Conservation (phyloP, 768 basidiomycete species). For the Suillus spraguei region DNA sequence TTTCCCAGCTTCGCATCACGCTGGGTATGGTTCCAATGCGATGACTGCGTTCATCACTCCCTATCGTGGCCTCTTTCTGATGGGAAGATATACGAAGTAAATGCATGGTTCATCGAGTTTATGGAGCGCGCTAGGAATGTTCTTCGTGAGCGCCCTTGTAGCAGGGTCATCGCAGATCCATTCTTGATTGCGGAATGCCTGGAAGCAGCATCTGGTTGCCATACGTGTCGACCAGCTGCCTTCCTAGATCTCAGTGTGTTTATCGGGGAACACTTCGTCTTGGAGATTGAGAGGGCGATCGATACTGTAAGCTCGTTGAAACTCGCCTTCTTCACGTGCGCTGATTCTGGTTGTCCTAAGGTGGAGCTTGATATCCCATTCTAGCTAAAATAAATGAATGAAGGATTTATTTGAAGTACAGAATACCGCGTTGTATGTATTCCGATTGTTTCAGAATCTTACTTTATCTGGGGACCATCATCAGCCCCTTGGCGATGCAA, state of each 20-base stretch:
- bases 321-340: slow-evolving; percentile 11
- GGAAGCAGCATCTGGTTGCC: slow-evolving; percentile 29
- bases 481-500: too few relatives aligned
- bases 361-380: slow-evolving; percentile 36
- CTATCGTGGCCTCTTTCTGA: slow-evolving; percentile 37
- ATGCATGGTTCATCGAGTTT: slow-evolving; percentile 37
- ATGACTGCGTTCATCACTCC: slow-evolving; percentile 36
- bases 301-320: slow-evolving; percentile 23
- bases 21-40: slow-evolving; percentile 42
- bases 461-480: too few relatives aligned
- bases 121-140: slow-evolving; percentile 35
- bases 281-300: slow-evolving; percentile 31
- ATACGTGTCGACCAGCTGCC: slow-evolving; percentile 32
- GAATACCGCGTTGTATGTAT: not conserved
- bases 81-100: slow-evolving; percentile 38
- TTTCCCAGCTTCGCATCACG: slow-evolving; percentile 38
- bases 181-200: slow-evolving; percentile 34
- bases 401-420: not conserved
- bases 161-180: slow-evolving; percentile 33
- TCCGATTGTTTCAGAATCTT: not conserved
- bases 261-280: slow-evolving; percentile 31
- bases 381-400: slow-evolving; percentile 9
- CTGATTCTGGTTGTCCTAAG: slow-evolving; percentile 19
- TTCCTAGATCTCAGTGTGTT: slow-evolving; percentile 36
- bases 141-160: slow-evolving; percentile 33